Evolutionary conservation across 768 basidiomycete genomes (phyloP).

Genomic region (Rhizopogon roseolus): DNA sequence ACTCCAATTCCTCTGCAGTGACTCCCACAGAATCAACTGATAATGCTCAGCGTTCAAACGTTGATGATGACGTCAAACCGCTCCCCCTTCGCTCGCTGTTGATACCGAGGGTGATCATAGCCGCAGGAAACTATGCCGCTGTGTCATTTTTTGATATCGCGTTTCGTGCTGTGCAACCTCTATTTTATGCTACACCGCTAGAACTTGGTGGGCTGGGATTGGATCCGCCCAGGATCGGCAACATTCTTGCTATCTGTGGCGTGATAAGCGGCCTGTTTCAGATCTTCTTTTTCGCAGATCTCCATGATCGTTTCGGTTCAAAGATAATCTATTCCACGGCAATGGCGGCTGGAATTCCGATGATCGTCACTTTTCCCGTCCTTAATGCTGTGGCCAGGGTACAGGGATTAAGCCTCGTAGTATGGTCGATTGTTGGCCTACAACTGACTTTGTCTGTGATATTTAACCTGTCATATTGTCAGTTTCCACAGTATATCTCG

Average conservation of each 20-base stretch:
- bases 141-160: slow-evolving; percentile 66
- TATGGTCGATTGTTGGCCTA: slow-evolving; percentile 47
- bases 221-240: slow-evolving; percentile 61
- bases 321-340: slow-evolving; percentile 55
- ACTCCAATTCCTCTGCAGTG: neutral
- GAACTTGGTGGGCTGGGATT: slow-evolving; percentile 67
- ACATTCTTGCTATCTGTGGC: slow-evolving; percentile 57
- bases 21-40: slow-evolving; percentile 10
- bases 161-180: slow-evolving; percentile 60
- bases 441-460: slow-evolving; percentile 46
- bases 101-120: slow-evolving; percentile 50
- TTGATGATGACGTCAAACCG: slow-evolving; percentile 30
- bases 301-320: slow-evolving; percentile 60
- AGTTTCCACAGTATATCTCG: slow-evolving; percentile 14
- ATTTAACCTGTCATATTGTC: slow-evolving; percentile 54
- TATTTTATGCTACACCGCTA: slow-evolving; percentile 71
- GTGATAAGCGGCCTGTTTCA: slow-evolving; percentile 62
- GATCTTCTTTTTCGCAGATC: slow-evolving; percentile 58
- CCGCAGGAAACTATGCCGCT: slow-evolving; percentile 60
- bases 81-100: slow-evolving; percentile 49
- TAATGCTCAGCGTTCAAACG: neutral
- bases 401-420: slow-evolving; percentile 38
- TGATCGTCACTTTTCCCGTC: slow-evolving; percentile 56
- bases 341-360: slow-evolving; percentile 44
- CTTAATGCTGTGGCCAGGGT: slow-evolving; percentile 50